Evolutionary conservation across 192 early-diverging fungal genomes (phyloP).

Genomic region (Jimgerdemannia flammicorona): DNA sequence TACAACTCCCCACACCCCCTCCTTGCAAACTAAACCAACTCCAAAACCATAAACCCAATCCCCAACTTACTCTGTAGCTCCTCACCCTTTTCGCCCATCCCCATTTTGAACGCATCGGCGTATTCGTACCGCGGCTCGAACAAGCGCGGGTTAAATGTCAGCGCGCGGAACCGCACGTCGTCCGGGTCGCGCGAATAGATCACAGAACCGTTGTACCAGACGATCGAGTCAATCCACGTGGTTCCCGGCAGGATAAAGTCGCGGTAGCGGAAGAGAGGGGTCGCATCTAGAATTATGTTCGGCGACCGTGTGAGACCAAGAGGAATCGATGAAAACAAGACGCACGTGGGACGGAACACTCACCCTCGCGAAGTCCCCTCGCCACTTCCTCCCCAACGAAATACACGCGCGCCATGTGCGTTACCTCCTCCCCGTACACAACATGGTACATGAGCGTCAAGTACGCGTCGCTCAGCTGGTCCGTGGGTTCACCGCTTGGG

Average conservation of each 20-base stretch:
- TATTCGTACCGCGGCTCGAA: not conserved
- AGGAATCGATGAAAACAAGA: too few species aligned
- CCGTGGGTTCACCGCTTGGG: not conserved
- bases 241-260: constrained; percentile 25
- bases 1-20: too few species aligned
- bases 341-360: too few species aligned
- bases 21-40: too few species aligned
- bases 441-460: not conserved
- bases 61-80: not conserved
- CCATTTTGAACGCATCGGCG: not conserved
- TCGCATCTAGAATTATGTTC: not conserved
- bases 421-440: not conserved
- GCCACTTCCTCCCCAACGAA: not conserved
- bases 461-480: not conserved
- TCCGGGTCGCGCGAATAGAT: constrained; percentile 27
- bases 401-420: not conserved
- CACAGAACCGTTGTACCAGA: constrained; percentile 18
- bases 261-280: constrained; percentile 12
- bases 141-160: not conserved
- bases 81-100: not conserved
- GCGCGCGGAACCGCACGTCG: not conserved
- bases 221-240: constrained; percentile 18
- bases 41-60: too few species aligned
- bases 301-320: not conserved
- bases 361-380: too few species aligned